Evolutionary conservation across 306 rosid species (phyloP), one percentile per base, ranked within the genome.

Genomic region (Carpinus viminea): DNA sequence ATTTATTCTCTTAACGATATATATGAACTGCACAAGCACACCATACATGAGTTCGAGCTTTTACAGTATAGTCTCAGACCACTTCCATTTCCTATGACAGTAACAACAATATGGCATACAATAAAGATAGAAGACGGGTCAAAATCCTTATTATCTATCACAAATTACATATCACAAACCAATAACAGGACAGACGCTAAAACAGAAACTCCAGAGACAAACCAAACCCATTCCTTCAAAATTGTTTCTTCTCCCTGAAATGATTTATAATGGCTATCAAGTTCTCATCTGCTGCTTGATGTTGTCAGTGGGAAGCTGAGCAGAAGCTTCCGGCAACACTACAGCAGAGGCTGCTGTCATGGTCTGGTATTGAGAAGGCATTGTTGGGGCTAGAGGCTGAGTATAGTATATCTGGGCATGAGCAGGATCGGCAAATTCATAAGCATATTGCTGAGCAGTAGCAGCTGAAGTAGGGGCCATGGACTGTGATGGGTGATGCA

Each of bases 301-400:
- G 83, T 81, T 88, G 56, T 95, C 97, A 10, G 88, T 75, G 5
- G 96, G 83, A 82, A 74, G 96, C 91, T 91, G 96, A 46, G 84
- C 84, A 43, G 97, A 88, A 76, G 62, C 83, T 61, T 94, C 97
- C 0, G 89, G 89, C 75, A 84, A 36, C 75, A 66, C 83, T 79
- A 80, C 76, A 68, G 85, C 92, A 54, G 88, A 75, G 0, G 83
- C 80, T 31, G 86, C 87, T 4, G 93, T 82, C 98, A 95, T 92
- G 76, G 98, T 90, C 82, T 95, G 99, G 79, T 95, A 90, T 79
- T 93, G 97, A 73, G 98, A 90, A 80, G 91, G 76, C 92, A 92
- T 89, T 56, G 90, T 24, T 34, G 93, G 97, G 1, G 93, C 85
- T 81, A 91, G 60, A 76, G 97, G 91, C 62, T 89, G 97, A 31